A percentile compares a stretch with the other conserved stretches of the same genome.
Conservation (phyloP, 306 rosid genomes). For the Aeschynomene evenia region DNA sequence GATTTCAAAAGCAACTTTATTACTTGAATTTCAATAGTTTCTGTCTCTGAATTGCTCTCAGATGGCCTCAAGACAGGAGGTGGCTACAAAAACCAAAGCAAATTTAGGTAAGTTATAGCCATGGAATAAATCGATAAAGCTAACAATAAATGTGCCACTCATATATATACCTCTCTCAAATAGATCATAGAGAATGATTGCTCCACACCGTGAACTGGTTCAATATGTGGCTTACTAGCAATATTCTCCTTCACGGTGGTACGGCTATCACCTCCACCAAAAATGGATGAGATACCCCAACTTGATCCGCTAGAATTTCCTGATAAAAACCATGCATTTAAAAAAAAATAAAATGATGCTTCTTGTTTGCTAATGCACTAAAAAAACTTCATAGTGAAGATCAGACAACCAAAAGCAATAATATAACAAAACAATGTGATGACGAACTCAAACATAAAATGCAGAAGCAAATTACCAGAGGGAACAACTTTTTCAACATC, state of each 20-base stretch:
- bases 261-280: conserved; percentile 78
- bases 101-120: conserved; percentile 6
- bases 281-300: conserved; percentile 97
- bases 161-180: conserved; percentile 71
- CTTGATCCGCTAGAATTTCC: conserved; percentile 60
- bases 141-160: conserved; percentile 8
- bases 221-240: conserved; percentile 48
- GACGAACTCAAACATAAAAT: conserved; percentile 10
- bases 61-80: conserved; percentile 90
- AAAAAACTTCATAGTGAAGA: conserved; percentile 11
- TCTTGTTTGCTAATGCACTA: not conserved
- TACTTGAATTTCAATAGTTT: conserved; percentile 69
- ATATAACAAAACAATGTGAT: not conserved
- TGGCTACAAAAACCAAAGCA: conserved; percentile 57
- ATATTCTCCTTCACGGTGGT: conserved; percentile 53
- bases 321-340: conserved; percentile 32
- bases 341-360: conserved; percentile 6
- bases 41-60: conserved; percentile 80
- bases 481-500: conserved; percentile 66
- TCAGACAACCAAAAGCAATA: conserved; percentile 7
- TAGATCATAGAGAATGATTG: conserved; percentile 76
- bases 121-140: conserved; percentile 14
- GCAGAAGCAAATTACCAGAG: conserved; percentile 56
- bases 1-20: conserved; percentile 84
- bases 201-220: conserved; percentile 63